These are phyloP conservation scores for Diaporthe sp. DNA, from an alignment of 2,329 filamentous ascomycete genomes.

Conservation along the genomic window DNA sequence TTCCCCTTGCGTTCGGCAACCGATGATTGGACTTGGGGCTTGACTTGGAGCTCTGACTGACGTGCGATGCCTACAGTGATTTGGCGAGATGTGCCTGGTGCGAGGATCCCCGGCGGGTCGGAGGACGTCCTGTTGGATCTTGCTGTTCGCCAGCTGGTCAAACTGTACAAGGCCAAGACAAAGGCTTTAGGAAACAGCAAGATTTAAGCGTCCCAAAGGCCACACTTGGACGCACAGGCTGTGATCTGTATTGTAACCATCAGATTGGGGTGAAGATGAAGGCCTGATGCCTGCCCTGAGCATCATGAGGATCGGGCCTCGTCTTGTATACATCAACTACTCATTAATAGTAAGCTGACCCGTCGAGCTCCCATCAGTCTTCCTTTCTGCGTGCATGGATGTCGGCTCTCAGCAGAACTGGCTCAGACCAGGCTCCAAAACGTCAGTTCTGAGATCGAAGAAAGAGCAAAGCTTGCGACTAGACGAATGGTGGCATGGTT, in stretches of 20 bases:
- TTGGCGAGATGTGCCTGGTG: slow-evolving; percentile 73
- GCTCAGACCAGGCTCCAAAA: background rate
- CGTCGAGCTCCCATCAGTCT: background rate
- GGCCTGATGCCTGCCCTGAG: background rate
- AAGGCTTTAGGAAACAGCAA: slow-evolving; percentile 55
- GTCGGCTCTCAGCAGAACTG: background rate
- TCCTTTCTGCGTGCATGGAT: background rate
- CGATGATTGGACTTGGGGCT: background rate
- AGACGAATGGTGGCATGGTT: background rate
- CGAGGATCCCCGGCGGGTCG: slow-evolving; percentile 75
- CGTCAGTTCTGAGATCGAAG: background rate
- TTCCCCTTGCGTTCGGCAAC: too few species aligned
- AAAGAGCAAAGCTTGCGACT: background rate
- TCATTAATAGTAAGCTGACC: background rate
- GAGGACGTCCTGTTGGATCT: slow-evolving; percentile 82
- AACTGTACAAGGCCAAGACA: slow-evolving; percentile 74
- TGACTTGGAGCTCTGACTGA: background rate
- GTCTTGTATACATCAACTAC: background rate
- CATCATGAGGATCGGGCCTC: too few species aligned
- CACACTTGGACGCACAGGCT: background rate
- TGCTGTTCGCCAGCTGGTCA: slow-evolving; percentile 77
- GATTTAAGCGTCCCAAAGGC: background rate
- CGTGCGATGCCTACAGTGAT: slow-evolving; percentile 59
- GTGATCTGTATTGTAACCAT: background rate
- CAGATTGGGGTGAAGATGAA: background rate